Percentiles rank a stretch among this genome's conserved stretches.
Evolutionary conservation across 2,329 filamentous ascomycete species (phyloP).

Genomic region (Trichoderma sp.): DNA sequence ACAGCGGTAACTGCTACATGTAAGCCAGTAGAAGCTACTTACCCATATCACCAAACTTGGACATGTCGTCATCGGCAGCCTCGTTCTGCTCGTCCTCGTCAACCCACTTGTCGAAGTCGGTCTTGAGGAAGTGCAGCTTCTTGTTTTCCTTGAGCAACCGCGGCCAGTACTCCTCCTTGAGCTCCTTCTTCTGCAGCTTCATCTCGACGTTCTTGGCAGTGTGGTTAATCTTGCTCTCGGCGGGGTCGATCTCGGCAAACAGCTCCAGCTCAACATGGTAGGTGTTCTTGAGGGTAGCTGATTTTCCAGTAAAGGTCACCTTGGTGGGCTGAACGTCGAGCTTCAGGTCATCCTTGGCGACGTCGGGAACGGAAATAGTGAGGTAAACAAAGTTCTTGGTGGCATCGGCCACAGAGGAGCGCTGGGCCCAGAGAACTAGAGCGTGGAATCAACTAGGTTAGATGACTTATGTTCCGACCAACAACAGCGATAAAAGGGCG

Average conservation of each 20-base stretch:
- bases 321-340: slow-evolving; percentile 78
- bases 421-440: slow-evolving; percentile 95
- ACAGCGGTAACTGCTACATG: background rate
- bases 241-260: slow-evolving; percentile 85
- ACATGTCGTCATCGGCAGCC: slow-evolving; percentile 76
- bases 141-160: slow-evolving; percentile 86
- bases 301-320: slow-evolving; percentile 81
- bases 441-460: background rate
- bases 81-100: slow-evolving; percentile 98
- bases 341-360: slow-evolving; percentile 72
- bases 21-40: slow-evolving; percentile 37
- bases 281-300: slow-evolving; percentile 78
- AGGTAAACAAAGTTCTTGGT: slow-evolving; percentile 95
- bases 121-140: slow-evolving; percentile 96
- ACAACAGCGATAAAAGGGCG: background rate
- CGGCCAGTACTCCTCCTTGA: slow-evolving; percentile 94
- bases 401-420: slow-evolving; percentile 76
- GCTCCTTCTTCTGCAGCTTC: slow-evolving; percentile 95
- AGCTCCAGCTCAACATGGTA: slow-evolving; percentile 88
- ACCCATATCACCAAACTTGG: slow-evolving; percentile 67
- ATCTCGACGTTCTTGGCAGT: slow-evolving; percentile 85
- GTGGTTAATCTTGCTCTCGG: slow-evolving; percentile 83
- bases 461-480: background rate
- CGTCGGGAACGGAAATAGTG: slow-evolving; percentile 85
- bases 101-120: slow-evolving; percentile 99